These are phyloP conservation scores for Ogataea nitratoaversa DNA, from an alignment of 805 yeast genomes.

Conservation along the genomic window DNA sequence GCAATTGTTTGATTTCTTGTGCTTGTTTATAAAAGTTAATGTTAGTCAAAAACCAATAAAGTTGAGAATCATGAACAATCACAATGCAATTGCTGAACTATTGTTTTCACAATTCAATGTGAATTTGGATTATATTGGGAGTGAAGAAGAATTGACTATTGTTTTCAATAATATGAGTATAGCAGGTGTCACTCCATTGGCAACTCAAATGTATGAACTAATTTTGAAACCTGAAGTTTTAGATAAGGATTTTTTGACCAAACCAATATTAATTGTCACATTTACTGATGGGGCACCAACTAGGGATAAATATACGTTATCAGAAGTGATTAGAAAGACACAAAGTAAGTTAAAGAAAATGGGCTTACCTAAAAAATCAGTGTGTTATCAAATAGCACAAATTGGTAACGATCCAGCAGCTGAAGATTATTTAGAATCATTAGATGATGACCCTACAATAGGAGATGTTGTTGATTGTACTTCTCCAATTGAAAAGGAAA, in stretches of 20 bases:
- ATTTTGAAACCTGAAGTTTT: slow-evolving; percentile 18
- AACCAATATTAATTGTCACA: slow-evolving; percentile 18
- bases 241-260: slow-evolving; percentile 7
- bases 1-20: slow-evolving; percentile 18
- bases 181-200: slow-evolving; percentile 21
- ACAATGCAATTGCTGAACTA: slow-evolving; percentile 10
- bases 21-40: slow-evolving; percentile 17
- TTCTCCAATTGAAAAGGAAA: slow-evolving; percentile 22
- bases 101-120: slow-evolving; percentile 5
- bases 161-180: slow-evolving; percentile 15
- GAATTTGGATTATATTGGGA: slow-evolving; percentile 17
- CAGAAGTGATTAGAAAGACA: slow-evolving; percentile 9
- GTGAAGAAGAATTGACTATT: slow-evolving; percentile 13
- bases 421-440: slow-evolving; percentile 18
- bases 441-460: slow-evolving; percentile 14
- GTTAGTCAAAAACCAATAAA: slow-evolving; percentile 20
- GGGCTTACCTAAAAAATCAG: slow-evolving; percentile 12
- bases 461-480: slow-evolving; percentile 27
- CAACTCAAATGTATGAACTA: slow-evolving; percentile 15
- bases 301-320: slow-evolving; percentile 13
- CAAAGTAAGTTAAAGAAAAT: slow-evolving; percentile 11
- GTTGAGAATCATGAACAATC: slow-evolving; percentile 21
- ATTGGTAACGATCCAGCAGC: slow-evolving; percentile 22
- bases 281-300: slow-evolving; percentile 26
- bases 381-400: slow-evolving; percentile 24